Evolutionary conservation across 2,329 filamentous ascomycete genomes (phyloP).

Genomic region (Ophiostoma piceae): DNA sequence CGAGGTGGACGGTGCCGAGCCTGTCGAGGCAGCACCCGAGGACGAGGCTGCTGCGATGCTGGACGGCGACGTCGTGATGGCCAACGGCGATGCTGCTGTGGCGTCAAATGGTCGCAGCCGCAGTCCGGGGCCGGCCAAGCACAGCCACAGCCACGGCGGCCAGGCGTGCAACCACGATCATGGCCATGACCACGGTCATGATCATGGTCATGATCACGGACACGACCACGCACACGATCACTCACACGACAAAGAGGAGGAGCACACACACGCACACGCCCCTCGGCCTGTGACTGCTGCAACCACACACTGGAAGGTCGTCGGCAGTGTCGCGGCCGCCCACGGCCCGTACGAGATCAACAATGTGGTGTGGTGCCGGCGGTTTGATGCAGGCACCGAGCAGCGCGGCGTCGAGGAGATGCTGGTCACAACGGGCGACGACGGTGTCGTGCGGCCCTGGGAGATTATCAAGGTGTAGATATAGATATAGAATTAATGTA

Average conservation of each 20-base stretch:
- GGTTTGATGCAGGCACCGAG: conserved; percentile 61
- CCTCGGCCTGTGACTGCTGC: conserved; percentile 13
- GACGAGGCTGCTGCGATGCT: neutral
- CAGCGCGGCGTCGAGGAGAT: conserved; percentile 66
- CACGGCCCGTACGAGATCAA: conserved; percentile 96
- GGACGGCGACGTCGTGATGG: conserved; percentile 24
- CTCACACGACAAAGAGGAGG: neutral
- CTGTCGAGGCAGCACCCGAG: neutral
- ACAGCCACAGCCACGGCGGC: conserved; percentile 29
- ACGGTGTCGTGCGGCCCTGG: conserved; percentile 85
- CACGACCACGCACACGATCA: conserved; percentile 24
- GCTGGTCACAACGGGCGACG: conserved; percentile 84
- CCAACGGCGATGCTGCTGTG: conserved; percentile 14
- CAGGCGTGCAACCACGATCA: conserved; percentile 34
- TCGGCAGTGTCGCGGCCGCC: conserved; percentile 64
- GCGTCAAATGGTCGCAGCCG: conserved; percentile 18
- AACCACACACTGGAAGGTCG: conserved; percentile 58
- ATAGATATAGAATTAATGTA: neutral
- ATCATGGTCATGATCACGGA: conserved; percentile 28
- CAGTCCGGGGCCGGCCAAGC: conserved; percentile 3
- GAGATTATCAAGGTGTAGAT: conserved; percentile 32
- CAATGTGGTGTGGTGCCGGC: conserved; percentile 78
- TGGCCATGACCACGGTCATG: conserved; percentile 27
- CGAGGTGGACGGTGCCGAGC: conserved; percentile 42
- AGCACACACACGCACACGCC: conserved; percentile 33